Evolutionary conservation across 257 asterid species (phyloP).

Genomic region (Ballota nigra): DNA sequence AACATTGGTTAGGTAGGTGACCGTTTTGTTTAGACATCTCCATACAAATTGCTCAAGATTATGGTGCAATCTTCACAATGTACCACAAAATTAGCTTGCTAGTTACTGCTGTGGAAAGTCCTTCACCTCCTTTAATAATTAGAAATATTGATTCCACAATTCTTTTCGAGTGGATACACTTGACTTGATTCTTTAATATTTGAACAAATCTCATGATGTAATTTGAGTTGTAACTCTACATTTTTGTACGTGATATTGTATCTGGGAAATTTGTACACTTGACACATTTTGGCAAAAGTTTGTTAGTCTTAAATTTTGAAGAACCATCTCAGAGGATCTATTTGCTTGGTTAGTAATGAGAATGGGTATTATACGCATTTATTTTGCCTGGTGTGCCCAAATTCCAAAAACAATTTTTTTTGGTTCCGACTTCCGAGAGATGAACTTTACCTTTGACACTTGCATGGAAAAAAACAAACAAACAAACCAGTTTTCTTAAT

Average conservation of each 20-base stretch:
- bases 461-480: too few species aligned
- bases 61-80: neutral
- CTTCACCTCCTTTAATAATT: constrained; percentile 9
- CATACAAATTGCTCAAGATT: neutral
- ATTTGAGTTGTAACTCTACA: constrained; percentile 10
- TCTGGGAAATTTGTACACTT: neutral
- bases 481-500: too few species aligned
- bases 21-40: constrained; percentile 22
- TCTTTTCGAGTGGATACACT: constrained; percentile 21
- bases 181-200: constrained; percentile 23
- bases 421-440: too few species aligned
- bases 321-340: neutral
- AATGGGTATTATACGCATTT: neutral
- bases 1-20: constrained; percentile 10
- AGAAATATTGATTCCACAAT: constrained; percentile 17
- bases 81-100: neutral
- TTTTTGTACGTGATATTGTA: neutral
- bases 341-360: neutral
- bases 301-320: neutral
- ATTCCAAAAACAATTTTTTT: too few species aligned
- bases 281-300: neutral
- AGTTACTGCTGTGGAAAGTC: constrained; percentile 7
- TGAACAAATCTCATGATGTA: constrained; percentile 21
- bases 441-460: neutral
- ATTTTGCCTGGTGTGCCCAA: too few species aligned